These are phyloP conservation scores for Torrubiellomyces zombiae DNA, from an alignment of 2,329 filamentous ascomycete species.

Conservation along the genomic window DNA sequence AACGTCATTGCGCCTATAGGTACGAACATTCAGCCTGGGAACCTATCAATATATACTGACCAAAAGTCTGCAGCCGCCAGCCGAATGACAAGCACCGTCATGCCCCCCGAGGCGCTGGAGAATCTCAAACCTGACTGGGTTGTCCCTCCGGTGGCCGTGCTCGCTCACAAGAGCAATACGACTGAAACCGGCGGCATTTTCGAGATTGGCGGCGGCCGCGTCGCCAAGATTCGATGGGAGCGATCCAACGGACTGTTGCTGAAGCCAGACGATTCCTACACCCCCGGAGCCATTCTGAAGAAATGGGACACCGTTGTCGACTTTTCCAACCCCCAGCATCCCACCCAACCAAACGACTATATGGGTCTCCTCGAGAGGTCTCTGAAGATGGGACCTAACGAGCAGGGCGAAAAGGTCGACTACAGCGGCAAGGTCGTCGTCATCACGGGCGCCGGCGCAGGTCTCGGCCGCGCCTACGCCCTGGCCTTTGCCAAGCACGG, in stretches of 20 bases:
- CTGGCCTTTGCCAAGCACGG: conserved; percentile 75
- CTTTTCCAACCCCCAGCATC: conserved; percentile 68
- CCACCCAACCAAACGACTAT: conserved; percentile 75
- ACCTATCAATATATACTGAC: conserved; percentile 5
- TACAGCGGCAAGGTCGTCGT: conserved; percentile 76
- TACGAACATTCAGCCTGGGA: conserved; percentile 11
- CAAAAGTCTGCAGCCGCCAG: conserved; percentile 47
- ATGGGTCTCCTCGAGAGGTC: conserved; percentile 72
- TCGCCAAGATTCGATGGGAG: conserved; percentile 92
- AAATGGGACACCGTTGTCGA: conserved; percentile 82
- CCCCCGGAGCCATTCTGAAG: conserved; percentile 70
- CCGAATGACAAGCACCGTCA: conserved; percentile 87
- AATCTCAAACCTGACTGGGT: conserved; percentile 87
- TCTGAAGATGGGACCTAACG: conserved; percentile 57
- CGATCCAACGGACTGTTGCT: conserved; percentile 75
- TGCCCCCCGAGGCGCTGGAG: conserved; percentile 83
- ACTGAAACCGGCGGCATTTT: conserved; percentile 78
- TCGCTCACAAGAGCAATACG: conserved; percentile 74
- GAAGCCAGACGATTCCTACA: conserved; percentile 77
- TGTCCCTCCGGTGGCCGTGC: conserved; percentile 75
- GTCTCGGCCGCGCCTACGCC: conserved; percentile 81
- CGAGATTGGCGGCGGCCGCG: conserved; percentile 81
- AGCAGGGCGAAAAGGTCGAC: conserved; percentile 55
- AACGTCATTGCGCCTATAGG: conserved; percentile 87
- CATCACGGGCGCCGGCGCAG: conserved; percentile 75